These are phyloP conservation scores for Amesomyces nigricolor DNA, from an alignment of 2,329 filamentous ascomycete species.

Conservation along the genomic window DNA sequence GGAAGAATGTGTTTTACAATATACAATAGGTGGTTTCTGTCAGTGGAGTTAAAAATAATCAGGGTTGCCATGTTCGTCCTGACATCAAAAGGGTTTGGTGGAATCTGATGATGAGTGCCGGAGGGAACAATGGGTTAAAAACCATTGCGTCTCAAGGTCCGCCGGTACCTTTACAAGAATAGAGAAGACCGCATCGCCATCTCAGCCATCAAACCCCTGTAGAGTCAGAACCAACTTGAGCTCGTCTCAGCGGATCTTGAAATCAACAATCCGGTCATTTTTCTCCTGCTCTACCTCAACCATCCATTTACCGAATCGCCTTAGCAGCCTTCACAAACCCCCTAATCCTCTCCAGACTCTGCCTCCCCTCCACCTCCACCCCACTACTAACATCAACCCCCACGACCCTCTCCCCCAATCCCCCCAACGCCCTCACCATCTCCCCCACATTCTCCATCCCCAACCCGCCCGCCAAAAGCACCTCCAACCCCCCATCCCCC, in stretches of 20 bases:
- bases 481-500: constrained; percentile 61
- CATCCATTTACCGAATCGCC: constrained; percentile 39
- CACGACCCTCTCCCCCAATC: constrained; percentile 57
- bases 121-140: background rate
- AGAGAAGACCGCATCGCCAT: no score
- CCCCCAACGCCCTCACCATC: constrained; percentile 58
- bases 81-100: background rate
- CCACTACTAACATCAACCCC: constrained; percentile 94
- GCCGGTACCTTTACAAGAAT: background rate
- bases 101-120: background rate
- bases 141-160: no score
- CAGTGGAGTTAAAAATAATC: background rate
- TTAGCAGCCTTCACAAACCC: constrained; percentile 76
- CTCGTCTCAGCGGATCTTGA: no score
- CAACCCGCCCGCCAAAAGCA: constrained; percentile 82
- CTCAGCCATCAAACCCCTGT: no score
- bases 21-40: no score
- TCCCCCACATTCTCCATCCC: constrained; percentile 70
- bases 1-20: no score
- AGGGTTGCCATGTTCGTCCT: background rate
- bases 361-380: constrained; percentile 76
- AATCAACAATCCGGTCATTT: background rate
- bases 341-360: constrained; percentile 74
- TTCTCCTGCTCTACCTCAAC: background rate
- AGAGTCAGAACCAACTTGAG: no score